These are phyloP conservation scores for Saccharomyces hybrid DNA, from an alignment of 1,139 yeast species.

Conservation along the genomic window DNA sequence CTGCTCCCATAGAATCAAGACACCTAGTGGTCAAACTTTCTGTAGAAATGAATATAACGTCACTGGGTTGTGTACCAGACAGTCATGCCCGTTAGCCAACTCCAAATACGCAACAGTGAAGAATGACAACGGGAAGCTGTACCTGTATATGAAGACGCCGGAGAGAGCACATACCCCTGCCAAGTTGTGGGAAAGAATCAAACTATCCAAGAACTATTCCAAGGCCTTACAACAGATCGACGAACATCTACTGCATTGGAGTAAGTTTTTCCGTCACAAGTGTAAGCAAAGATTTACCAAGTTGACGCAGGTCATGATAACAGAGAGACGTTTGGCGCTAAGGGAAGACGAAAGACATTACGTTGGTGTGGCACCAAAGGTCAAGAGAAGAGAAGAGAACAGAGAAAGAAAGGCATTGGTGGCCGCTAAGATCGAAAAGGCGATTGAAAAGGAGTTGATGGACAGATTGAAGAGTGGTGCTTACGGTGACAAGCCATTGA, in stretches of 20 bases:
- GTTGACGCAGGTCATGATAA: constrained; percentile 88
- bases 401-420: constrained; percentile 93
- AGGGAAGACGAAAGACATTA: constrained; percentile 88
- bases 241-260: constrained; percentile 84
- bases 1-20: constrained; percentile 78
- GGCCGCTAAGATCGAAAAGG: constrained; percentile 93
- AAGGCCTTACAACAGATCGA: constrained; percentile 85
- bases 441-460: constrained; percentile 88
- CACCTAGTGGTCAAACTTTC: constrained; percentile 72
- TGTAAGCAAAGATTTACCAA: constrained; percentile 94
- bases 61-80: constrained; percentile 83
- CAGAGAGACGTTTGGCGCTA: constrained; percentile 89
- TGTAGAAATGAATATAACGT: constrained; percentile 87
- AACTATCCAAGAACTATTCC: constrained; percentile 77
- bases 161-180: constrained; percentile 95
- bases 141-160: constrained; percentile 91
- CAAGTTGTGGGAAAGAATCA: constrained; percentile 88
- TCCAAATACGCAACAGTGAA: constrained; percentile 94
- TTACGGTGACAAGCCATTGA: constrained; percentile 93
- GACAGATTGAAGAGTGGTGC: constrained; percentile 96
- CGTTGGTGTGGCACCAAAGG: constrained; percentile 88
- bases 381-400: constrained; percentile 84
- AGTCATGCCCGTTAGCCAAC: constrained; percentile 93
- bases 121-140: constrained; percentile 77
- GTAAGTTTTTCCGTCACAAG: constrained; percentile 79